These are phyloP conservation scores for Pulveroboletus sp. DNA, from an alignment of 768 basidiomycete species.

Conservation along the genomic window DNA sequence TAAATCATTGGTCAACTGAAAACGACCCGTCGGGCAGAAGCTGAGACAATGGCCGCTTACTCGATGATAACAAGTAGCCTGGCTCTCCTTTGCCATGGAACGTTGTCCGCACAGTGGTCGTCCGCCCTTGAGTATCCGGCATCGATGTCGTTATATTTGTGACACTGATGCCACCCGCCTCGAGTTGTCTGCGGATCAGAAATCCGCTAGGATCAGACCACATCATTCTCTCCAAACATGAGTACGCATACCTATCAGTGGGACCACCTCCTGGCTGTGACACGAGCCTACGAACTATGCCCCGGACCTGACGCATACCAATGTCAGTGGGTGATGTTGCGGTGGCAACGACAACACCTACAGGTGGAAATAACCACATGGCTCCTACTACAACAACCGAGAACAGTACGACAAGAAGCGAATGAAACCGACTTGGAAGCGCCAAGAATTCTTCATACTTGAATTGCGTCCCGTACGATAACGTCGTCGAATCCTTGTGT, in stretches of 20 bases:
- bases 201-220: slow-evolving; percentile 2
- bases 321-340: background rate
- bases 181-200: slow-evolving; percentile 39
- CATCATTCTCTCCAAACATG: background rate
- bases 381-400: slow-evolving; percentile 16
- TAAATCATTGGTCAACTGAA: slow-evolving; percentile 1
- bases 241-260: slow-evolving; percentile 47
- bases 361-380: slow-evolving; percentile 33
- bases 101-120: slow-evolving; percentile 48
- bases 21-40: background rate
- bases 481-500: slow-evolving; percentile 15
- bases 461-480: slow-evolving; percentile 66
- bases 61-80: slow-evolving; percentile 43
- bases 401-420: slow-evolving; percentile 38
- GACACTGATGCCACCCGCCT: slow-evolving; percentile 55
- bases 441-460: slow-evolving; percentile 68
- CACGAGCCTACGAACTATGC: slow-evolving; percentile 47
- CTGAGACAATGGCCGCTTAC: background rate
- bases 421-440: slow-evolving; percentile 36
- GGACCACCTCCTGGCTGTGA: slow-evolving; percentile 60
- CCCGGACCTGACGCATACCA: slow-evolving; percentile 38
- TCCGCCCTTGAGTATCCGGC: slow-evolving; percentile 36
- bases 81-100: slow-evolving; percentile 73
- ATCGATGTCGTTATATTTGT: slow-evolving; percentile 69
- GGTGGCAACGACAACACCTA: slow-evolving; percentile 23